Evolutionary conservation across 441 rosid species (phyloP).

Genomic region (Pelargonium cotyledonis): DNA sequence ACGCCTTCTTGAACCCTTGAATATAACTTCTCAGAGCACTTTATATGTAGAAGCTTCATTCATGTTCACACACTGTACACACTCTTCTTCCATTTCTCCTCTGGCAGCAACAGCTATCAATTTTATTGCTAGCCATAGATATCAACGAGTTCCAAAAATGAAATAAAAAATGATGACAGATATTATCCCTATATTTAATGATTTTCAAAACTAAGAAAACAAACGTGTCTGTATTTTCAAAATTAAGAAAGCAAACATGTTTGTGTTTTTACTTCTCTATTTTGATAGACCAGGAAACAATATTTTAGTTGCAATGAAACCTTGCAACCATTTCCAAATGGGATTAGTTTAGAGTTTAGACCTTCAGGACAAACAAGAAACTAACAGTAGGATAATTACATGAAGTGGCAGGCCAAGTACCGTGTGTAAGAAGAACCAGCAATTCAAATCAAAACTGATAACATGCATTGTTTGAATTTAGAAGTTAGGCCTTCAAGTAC

Average conservation of each 20-base stretch:
- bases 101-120: constrained; percentile 72
- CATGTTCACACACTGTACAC: constrained; percentile 47
- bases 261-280: not conserved
- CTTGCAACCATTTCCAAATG: too few relatives aligned
- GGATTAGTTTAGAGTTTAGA: too few relatives aligned
- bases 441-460: too few relatives aligned
- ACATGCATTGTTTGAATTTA: too few relatives aligned
- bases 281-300: not conserved
- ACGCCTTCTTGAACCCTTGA: constrained; percentile 78
- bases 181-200: not conserved
- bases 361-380: too few relatives aligned
- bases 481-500: too few relatives aligned
- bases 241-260: too few relatives aligned
- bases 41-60: constrained; percentile 69
- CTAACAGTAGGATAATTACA: too few relatives aligned
- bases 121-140: constrained; percentile 15
- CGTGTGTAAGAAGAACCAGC: too few relatives aligned
- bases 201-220: not conserved
- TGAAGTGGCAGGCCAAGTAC: too few relatives aligned
- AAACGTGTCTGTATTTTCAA: not conserved
- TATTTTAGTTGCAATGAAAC: not conserved
- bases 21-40: constrained; percentile 71
- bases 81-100: constrained; percentile 58
- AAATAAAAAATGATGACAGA: not conserved
- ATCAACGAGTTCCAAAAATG: not conserved